Conservation (phyloP, 2,329 filamentous ascomycete genomes). For the Raffaelea albimanens region DNA sequence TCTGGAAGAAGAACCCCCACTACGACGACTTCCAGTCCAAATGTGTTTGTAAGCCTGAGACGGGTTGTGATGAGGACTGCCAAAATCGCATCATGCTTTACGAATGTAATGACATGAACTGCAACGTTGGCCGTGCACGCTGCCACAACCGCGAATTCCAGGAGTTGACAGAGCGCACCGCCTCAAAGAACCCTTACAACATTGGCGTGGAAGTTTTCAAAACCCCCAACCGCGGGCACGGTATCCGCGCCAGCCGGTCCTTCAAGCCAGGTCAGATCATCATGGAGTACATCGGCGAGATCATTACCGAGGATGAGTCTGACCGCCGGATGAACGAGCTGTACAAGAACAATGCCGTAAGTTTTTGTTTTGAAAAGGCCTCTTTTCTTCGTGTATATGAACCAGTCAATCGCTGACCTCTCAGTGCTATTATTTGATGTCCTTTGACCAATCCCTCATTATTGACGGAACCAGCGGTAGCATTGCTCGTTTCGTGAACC, state of each 20-base stretch:
- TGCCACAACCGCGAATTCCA: conserved; percentile 88
- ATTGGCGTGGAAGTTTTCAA: conserved; percentile 94
- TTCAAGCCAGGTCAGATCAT: conserved; percentile 91
- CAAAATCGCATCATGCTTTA: conserved; percentile 96
- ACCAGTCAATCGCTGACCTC: no score
- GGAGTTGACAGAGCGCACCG: conserved; percentile 60
- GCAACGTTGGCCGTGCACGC: conserved; percentile 60
- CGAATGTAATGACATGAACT: conserved; percentile 88
- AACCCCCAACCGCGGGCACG: conserved; percentile 79
- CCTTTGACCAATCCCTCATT: conserved; percentile 96
- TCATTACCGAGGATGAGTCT: conserved; percentile 90
- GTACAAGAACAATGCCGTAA: conserved; percentile 88
- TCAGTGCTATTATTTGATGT: conserved; percentile 97
- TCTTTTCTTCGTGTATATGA: no score
- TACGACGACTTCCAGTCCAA: conserved; percentile 65
- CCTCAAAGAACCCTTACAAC: conserved; percentile 63
- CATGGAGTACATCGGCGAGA: conserved; percentile 96
- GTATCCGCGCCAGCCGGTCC: conserved; percentile 79
- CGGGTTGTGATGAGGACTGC: conserved; percentile 80
- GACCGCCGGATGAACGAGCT: conserved; percentile 86
- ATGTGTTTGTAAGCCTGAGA: conserved; percentile 68
- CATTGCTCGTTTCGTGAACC: conserved; percentile 96
- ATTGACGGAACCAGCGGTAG: conserved; percentile 94
- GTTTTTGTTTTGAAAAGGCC: no score
- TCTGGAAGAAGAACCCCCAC: conserved; percentile 72